Evolutionary conservation across 2,329 filamentous ascomycete species (phyloP), one percentile per base, ranked within the genome.

Genomic region (Beauveria pseudobassiana): DNA sequence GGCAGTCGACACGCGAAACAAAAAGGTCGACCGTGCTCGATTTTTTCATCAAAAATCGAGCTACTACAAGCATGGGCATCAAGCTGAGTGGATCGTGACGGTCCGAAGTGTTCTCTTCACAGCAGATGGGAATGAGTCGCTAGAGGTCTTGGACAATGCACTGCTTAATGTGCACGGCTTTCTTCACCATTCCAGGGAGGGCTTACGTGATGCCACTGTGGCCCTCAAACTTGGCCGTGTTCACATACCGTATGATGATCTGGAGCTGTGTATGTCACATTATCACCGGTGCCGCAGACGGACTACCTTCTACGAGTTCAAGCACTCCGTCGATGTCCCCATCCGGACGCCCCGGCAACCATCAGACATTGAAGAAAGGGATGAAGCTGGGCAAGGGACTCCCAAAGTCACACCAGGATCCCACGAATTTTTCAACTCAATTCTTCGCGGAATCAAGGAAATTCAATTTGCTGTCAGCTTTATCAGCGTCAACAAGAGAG

Each of bases 381-480:
- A 85, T n/a, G 89, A 76, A 64, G 79, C 34, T 12, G 49, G 81
- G 24, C 78, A 82, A 63, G 86, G 90, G 60, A 82, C 85, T 34
- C 82, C 96, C 62, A 87, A 93, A 61, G 88, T 90, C 71, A 88
- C 90, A 0, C 93, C 93, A 0, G 93, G 97, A 70, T 96, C 92
- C 0, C 93, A 93, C 69, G 92, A 96, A 65, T 95, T 99, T 70
- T 83, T 93, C 61, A 90, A 89, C 72, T 97, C 95, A 1, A 88
- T 97, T 48, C 78, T 99, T 55, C 86, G 91, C 50, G 95, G 95
- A 57, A 91, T 99, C 66, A 96, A 97, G 72, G 95, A 99, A 73
- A 89, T 99, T 14, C 95, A 99, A 73, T 91, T 99, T 69, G 93
- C 93, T 0, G 85, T 98, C 70, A 93, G 93, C 74, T 95, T 93